Evolutionary conservation across 805 yeast genomes (phyloP).

Genomic region (Ogataea corticis): DNA sequence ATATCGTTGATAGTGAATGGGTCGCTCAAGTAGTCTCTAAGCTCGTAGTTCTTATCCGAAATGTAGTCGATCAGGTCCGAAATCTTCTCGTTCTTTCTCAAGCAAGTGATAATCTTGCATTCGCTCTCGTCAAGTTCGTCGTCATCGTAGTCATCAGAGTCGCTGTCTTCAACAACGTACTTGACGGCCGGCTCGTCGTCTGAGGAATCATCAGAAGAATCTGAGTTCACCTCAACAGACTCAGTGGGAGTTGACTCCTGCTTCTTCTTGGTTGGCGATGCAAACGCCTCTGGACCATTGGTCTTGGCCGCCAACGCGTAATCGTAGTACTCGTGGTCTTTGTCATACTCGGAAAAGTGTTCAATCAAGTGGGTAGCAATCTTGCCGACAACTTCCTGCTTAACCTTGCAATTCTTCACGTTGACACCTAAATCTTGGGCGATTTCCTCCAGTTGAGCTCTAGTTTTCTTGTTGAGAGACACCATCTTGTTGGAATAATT

Average conservation of each 20-base stretch:
- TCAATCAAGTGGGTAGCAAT: constrained; percentile 24
- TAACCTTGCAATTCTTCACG: constrained; percentile 26
- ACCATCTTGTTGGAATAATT: constrained; percentile 14
- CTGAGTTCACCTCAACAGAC: background rate
- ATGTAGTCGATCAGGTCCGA: constrained; percentile 23
- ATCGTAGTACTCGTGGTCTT: constrained; percentile 30
- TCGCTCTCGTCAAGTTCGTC: constrained; percentile 7
- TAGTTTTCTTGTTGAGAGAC: constrained; percentile 30
- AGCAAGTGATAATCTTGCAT: constrained; percentile 4
- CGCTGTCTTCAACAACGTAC: constrained; percentile 19
- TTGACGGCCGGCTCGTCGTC: constrained; percentile 62
- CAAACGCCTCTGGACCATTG: background rate
- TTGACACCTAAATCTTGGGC: constrained; percentile 31
- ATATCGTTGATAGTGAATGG: constrained; percentile 34
- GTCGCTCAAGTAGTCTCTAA: constrained; percentile 35
- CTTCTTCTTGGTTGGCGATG: constrained; percentile 1
- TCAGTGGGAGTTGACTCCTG: background rate
- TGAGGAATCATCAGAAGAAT: too few relatives aligned
- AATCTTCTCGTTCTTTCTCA: constrained; percentile 16
- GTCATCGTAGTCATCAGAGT: constrained; percentile 12
- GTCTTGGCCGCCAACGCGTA: constrained; percentile 20
- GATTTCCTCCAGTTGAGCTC: constrained; percentile 33
- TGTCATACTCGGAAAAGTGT: constrained; percentile 23
- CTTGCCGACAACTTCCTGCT: constrained; percentile 30
- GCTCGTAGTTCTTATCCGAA: constrained; percentile 27